Evolutionary conservation across 805 yeast genomes (phyloP).

Genomic region (Pichia kluyveri): DNA sequence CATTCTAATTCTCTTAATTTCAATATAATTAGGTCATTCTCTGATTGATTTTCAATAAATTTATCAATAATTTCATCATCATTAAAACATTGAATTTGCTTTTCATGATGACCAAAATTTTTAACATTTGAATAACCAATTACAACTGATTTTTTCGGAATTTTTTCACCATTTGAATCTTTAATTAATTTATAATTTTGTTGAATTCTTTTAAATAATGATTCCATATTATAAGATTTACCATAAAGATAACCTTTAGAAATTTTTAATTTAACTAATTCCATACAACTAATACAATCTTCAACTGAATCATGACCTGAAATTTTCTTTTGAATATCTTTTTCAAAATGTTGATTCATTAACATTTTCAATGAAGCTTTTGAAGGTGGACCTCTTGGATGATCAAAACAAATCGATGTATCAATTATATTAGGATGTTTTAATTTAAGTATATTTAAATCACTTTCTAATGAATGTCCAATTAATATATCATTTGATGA

Average conservation of each 20-base stretch:
- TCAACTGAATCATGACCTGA: conserved; percentile 80
- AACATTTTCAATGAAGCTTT: conserved; percentile 72
- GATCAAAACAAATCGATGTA: conserved; percentile 70
- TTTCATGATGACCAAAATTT: conserved; percentile 18
- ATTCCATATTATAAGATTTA: conserved; percentile 31
- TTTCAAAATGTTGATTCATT: conserved; percentile 44
- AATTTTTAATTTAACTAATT: conserved; percentile 62
- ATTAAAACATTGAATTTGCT: conserved; percentile 35
- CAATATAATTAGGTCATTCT: conserved; percentile 42
- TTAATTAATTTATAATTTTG: conserved; percentile 15
- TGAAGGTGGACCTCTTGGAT: conserved; percentile 73
- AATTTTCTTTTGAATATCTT: conserved; percentile 56
- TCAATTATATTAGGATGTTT: conserved; percentile 73
- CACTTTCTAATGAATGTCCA: conserved; percentile 89
- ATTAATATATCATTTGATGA: conserved; percentile 56
- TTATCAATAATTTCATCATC: conserved; percentile 53
- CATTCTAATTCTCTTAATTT: conserved; percentile 53
- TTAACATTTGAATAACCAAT: conserved; percentile 15
- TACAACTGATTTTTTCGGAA: conserved; percentile 20
- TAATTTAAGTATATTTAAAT: conserved; percentile 59
- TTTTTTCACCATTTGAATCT: conserved; percentile 15
- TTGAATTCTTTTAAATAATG: conserved; percentile 32
- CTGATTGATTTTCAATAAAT: conserved; percentile 28
- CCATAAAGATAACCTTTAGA: conserved; percentile 64
- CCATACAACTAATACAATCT: conserved; percentile 76